Base-by-base conservation (phyloP, 2,329 filamentous ascomycete genomes). In the Colletotrichum spaethianum region DNA sequence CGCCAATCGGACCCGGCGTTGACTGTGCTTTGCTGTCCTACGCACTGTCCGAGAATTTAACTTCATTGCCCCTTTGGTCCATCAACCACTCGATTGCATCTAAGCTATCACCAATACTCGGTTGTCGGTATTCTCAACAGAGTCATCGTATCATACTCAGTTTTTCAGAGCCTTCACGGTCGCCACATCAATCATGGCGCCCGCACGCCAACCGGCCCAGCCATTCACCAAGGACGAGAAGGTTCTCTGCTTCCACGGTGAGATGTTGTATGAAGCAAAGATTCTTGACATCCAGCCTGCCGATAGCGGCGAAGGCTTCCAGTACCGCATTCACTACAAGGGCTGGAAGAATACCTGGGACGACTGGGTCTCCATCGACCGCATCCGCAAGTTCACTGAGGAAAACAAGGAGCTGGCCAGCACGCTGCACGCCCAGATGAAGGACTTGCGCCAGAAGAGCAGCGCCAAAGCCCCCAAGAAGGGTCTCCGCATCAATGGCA, bases 291-390 rank as follows among this genome's bases (percentile, higher is more conserved):
- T 94, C 40, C 91, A 81, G 86, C 88, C 78, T 55, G 92, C 92
- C 79, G 92, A 93, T 82, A 92, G 91, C 81, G 92, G 84, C 26
- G 92, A 83, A 52, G 85, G 92, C 73, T 95, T 91, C 80, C 91
- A 94, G 81, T 99, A 97, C 85, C 93, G 94, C 79, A 93, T 99
- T 67, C 96, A 99, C 84, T 99, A 99, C 86, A 98, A 98, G 84
- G 96, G 96, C 79, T 99, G 96, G 96, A 99, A 99, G 87, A 95
- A 96, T 82, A 98, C 95, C 88, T 99, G 96, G 96, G 96, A 99
- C 85, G 96, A 99, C 85, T 98, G 96, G 96, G 96, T 98, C 55
- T 91, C 94, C 28, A 92, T 95, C 82, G 96, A 98, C 81, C 94
- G 96, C 76, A 92, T 99, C 73, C 93, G 95, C 79, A 98, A 98